Evolutionary conservation across 192 early-diverging fungal species (phyloP).

Genomic region (Backusella morwellensis): DNA sequence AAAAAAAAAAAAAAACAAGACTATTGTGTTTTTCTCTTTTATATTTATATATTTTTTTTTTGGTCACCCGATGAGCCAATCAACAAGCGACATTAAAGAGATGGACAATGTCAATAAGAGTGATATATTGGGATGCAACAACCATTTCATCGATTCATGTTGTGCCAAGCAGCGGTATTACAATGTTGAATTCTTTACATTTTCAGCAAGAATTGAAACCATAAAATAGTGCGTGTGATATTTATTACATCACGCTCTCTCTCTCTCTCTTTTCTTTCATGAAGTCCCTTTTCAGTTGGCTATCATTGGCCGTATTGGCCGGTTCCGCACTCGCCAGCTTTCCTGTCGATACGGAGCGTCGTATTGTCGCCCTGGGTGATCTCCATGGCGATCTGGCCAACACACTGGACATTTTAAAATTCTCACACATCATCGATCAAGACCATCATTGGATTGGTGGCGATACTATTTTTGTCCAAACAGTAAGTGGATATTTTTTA

Average conservation of each 20-base stretch:
- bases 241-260: background rate
- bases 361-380: constrained; percentile 69
- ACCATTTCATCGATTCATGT: too few species aligned
- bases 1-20: too few species aligned
- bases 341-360: constrained; percentile 2
- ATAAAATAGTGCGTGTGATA: background rate
- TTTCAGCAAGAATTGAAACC: background rate
- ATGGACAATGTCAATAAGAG: too few species aligned
- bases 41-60: background rate
- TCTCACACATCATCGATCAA: constrained; percentile 60
- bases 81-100: background rate
- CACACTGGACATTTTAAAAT: constrained; percentile 46
- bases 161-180: background rate
- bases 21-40: background rate
- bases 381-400: constrained; percentile 64
- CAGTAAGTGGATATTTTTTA: constrained; percentile 35
- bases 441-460: constrained; percentile 60
- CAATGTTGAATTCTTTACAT: background rate
- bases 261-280: background rate
- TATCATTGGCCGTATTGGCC: background rate
- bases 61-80: background rate
- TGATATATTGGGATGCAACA: too few species aligned
- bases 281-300: background rate
- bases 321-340: background rate
- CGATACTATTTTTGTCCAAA: constrained; percentile 63